These are phyloP conservation scores for Lactarius indigo DNA, from an alignment of 768 basidiomycete species.

Conservation along the genomic window DNA sequence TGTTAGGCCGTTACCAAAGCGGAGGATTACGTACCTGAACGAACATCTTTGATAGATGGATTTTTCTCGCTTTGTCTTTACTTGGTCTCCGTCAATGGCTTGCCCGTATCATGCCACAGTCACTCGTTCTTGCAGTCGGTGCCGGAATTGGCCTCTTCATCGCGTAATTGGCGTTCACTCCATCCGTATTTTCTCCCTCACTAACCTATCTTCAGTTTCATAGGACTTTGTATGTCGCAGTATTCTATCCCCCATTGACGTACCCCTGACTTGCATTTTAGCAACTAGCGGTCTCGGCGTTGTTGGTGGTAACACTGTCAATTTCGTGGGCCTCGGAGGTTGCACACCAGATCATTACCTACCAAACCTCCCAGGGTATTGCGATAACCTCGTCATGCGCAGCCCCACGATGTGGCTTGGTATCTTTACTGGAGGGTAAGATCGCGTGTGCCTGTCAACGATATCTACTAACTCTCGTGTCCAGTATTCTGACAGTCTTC, in stretches of 20 bases:
- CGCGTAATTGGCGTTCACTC: slow-evolving; percentile 36
- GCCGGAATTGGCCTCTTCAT: slow-evolving; percentile 87
- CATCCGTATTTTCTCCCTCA: background rate
- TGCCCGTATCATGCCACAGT: slow-evolving; percentile 83
- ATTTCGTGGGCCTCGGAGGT: slow-evolving; percentile 74
- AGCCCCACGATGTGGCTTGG: slow-evolving; percentile 87
- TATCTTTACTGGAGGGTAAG: slow-evolving; percentile 77
- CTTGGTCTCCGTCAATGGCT: slow-evolving; percentile 89
- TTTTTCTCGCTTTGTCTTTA: slow-evolving; percentile 76
- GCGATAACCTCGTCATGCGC: slow-evolving; percentile 58
- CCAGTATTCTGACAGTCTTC: slow-evolving; percentile 68
- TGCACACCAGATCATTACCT: slow-evolving; percentile 53
- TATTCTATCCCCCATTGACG: background rate
- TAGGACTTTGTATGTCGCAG: slow-evolving; percentile 57
- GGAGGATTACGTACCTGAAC: background rate
- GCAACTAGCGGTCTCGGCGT: slow-evolving; percentile 68
- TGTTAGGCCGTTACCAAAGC: slow-evolving; percentile 22
- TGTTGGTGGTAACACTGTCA: slow-evolving; percentile 67
- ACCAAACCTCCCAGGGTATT: slow-evolving; percentile 52
- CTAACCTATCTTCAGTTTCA: slow-evolving; percentile 46
- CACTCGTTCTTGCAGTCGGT: slow-evolving; percentile 79
- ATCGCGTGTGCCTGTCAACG: background rate
- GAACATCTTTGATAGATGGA: slow-evolving; percentile 47
- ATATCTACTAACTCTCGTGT: background rate
- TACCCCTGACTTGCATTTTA: slow-evolving; percentile 27